Base-by-base conservation (phyloP, 345 rosid genomes). In the Acer yangbiense region DNA sequence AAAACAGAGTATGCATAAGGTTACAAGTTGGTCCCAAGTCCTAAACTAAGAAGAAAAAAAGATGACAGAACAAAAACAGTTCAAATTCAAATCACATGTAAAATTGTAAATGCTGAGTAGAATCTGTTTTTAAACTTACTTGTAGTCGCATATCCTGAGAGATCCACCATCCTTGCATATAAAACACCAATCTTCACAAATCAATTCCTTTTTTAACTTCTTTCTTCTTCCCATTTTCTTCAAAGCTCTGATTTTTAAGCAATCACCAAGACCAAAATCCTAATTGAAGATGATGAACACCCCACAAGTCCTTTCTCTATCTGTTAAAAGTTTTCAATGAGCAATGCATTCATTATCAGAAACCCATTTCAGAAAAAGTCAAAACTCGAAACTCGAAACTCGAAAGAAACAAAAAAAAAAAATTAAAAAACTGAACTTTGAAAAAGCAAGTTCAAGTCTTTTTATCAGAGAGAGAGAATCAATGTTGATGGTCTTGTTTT, bases 91-190 rank as follows among this genome's bases (percentile, higher is more conserved):
- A 54, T 35, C 25, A 44, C 9, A 13, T 27, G 18, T 13, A 27
- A 17, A 9, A 43, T 16, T 6, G 71, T 18, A 67, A 55, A 27
- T 29, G 65, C 67, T 41, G n/a, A 58, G 20, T 20, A 10, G 4
- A 11, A 29, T 64, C 39, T 4, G 41, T 60, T 29, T 35, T 20
- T n/a, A 4, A 41, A 80, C 88, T 85, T 68, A 87, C 92, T 75
- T 85, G 63, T 76, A 83, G 65, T 89, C 90, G 54, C 90, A 89
- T 13, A 89, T 44, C 57, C 80, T 82, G 14, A 89, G 83, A 4
- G 35, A 32, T 21, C 92, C 92, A 32, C 92, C 92, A 77, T 89
- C 89, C 75, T 89, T 87, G 86, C 92, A 89, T 39, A 68, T n/a
- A 71, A 89, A 86, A 69, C 92, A 89, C 67, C 77, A 83, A 76